Evolutionary conservation across 1,139 yeast species (phyloP).

Genomic region (Eremothecium cymbalariae): DNA sequence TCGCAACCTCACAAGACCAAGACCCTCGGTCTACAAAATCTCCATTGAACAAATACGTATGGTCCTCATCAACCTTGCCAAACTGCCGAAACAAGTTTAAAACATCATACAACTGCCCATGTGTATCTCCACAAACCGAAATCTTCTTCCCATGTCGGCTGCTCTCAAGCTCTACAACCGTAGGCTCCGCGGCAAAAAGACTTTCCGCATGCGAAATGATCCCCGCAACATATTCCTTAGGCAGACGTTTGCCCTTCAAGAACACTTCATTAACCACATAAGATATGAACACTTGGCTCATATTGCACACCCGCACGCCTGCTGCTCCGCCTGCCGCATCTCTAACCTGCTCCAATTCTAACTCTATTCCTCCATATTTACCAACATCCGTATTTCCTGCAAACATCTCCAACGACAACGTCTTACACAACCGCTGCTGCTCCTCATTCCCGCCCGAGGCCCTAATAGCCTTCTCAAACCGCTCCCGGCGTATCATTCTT

Average conservation of each 20-base stretch:
- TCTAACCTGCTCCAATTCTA: constrained; percentile 37
- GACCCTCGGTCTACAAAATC: constrained; percentile 98
- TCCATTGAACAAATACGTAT: constrained; percentile 83
- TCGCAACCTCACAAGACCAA: constrained; percentile 96
- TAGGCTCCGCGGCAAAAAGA: constrained; percentile 55
- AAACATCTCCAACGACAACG: constrained; percentile 46
- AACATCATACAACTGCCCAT: constrained; percentile 91
- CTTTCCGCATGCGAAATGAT: constrained; percentile 67
- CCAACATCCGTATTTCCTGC: constrained; percentile 31
- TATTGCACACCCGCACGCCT: constrained; percentile 28
- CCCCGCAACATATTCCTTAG: constrained; percentile 77
- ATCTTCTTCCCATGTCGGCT: constrained; percentile 34
- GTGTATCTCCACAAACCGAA: constrained; percentile 96
- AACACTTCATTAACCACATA: constrained; percentile 57
- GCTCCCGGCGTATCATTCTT: constrained; percentile 60
- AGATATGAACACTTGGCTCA: constrained; percentile 48
- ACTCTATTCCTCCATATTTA: constrained; percentile 56
- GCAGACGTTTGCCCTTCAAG: constrained; percentile 63
- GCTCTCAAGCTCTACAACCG: constrained; percentile 62
- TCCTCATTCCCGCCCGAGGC: constrained; percentile 49
- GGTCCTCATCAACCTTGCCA: constrained; percentile 57
- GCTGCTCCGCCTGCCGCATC: constrained; percentile 29
- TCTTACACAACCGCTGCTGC: constrained; percentile 35
- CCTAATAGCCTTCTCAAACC: constrained; percentile 81
- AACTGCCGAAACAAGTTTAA: constrained; percentile 65